Conservation (phyloP, 768 basidiomycete species). For the Phallus indusiatus region DNA sequence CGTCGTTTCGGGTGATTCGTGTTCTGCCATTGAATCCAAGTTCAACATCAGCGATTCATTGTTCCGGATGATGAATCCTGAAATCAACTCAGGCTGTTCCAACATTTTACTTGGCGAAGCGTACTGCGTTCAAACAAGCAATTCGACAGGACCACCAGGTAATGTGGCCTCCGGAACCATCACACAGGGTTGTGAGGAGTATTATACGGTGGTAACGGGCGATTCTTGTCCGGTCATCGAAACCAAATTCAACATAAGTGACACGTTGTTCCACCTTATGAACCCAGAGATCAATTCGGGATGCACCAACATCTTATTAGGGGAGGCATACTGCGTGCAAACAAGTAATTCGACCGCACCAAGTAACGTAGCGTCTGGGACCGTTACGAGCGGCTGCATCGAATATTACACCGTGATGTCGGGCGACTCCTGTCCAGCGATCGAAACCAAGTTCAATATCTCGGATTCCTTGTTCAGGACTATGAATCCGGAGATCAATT, state of each 20-base stretch:
- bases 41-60: neutral
- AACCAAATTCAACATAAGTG: neutral
- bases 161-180: constrained; percentile 3
- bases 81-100: constrained; percentile 1
- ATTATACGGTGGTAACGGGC: constrained; percentile 2
- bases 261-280: neutral
- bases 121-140: too few relatives aligned
- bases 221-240: neutral
- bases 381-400: neutral
- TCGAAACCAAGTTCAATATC: constrained; percentile 2
- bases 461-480: neutral
- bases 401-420: constrained; percentile 2
- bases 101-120: neutral
- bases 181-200: neutral
- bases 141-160: neutral
- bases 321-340: too few relatives aligned
- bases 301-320: neutral
- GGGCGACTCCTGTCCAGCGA: neutral
- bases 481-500: constrained; percentile 6
- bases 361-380: neutral
- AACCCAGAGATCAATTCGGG: constrained; percentile 5
- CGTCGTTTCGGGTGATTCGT: neutral
- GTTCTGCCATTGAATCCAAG: constrained; percentile 3
- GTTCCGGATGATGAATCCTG: constrained; percentile 4
- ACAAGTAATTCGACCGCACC: neutral